A percentile compares a stretch with the other conserved stretches of the same genome.
phyloP scores from a whole-genome alignment of 2,329 filamentous ascomycete genomes.

The Talaromyces sp. region DNA sequence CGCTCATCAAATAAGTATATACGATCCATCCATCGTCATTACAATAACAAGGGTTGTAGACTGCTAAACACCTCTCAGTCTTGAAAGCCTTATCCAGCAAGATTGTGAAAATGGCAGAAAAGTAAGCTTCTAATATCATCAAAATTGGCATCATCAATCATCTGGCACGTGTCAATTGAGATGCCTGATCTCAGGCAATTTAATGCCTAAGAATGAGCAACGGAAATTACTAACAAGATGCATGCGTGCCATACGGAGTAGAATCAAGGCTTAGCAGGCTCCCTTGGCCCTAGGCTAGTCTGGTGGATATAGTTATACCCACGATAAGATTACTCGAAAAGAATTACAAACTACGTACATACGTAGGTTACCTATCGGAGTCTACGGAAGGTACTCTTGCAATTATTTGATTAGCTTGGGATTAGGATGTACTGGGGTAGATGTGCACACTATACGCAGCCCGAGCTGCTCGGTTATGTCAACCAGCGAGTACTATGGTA shows the following conservation, averaged over 20 bases:
- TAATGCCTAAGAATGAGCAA: neutral
- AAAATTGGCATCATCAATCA: neutral
- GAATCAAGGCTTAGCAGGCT: neutral
- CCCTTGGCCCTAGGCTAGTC: neutral
- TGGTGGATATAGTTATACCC: neutral
- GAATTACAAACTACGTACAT: neutral
- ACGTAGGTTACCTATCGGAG: neutral
- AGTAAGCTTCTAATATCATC: neutral
- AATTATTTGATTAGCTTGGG: neutral
- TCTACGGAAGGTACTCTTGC: neutral
- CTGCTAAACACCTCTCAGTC: neutral
- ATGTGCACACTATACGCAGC: neutral
- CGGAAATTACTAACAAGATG: neutral
- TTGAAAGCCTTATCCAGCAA: neutral
- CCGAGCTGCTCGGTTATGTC: neutral
- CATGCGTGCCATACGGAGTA: neutral
- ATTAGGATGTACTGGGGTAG: neutral
- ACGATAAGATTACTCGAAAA: neutral
- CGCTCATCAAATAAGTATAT: neutral
- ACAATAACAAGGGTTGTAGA: neutral
- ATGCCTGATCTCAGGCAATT: neutral
- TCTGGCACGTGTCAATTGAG: neutral
- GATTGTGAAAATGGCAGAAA: neutral
- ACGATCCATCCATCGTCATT: neutral
- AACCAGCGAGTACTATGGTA: neutral